Evolutionary conservation across 768 basidiomycete genomes (phyloP).

Genomic region (Boletus huronensis): DNA sequence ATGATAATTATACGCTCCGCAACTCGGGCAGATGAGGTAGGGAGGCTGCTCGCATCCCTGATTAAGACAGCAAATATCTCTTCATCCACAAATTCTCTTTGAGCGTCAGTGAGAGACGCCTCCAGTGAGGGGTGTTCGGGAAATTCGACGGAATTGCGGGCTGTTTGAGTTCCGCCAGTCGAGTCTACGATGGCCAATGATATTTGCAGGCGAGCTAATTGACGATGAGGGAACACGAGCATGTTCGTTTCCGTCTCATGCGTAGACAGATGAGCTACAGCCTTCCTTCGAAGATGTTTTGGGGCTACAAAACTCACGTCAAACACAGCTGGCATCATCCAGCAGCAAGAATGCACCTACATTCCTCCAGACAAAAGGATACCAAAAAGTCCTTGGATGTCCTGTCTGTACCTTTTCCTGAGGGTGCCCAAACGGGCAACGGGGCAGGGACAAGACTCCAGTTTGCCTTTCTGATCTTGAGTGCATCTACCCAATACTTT

Average conservation of each 20-base stretch:
- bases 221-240: slow-evolving; percentile 63
- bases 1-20: slow-evolving; percentile 75
- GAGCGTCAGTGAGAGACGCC: slow-evolving; percentile 51
- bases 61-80: slow-evolving; percentile 77
- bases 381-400: slow-evolving; percentile 80
- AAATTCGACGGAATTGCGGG: slow-evolving; percentile 36
- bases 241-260: slow-evolving; percentile 40
- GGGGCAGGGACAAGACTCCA: slow-evolving; percentile 83
- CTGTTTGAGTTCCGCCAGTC: slow-evolving; percentile 32
- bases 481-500: slow-evolving; percentile 78
- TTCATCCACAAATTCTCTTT: slow-evolving; percentile 72
- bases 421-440: slow-evolving; percentile 63
- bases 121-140: slow-evolving; percentile 43
- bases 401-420: slow-evolving; percentile 74
- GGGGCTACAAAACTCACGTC: slow-evolving; percentile 47
- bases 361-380: slow-evolving; percentile 78
- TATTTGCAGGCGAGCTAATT: slow-evolving; percentile 59
- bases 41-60: slow-evolving; percentile 70
- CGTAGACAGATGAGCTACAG: slow-evolving; percentile 65
- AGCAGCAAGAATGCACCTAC: slow-evolving; percentile 41
- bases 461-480: slow-evolving; percentile 71
- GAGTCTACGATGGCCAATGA: slow-evolving; percentile 40
- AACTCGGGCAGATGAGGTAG: slow-evolving; percentile 73
- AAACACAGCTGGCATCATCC: background rate
- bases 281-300: slow-evolving; percentile 57